phyloP scores from a whole-genome alignment of 129 eudicot species.

The Ambrosia trifida region DNA sequence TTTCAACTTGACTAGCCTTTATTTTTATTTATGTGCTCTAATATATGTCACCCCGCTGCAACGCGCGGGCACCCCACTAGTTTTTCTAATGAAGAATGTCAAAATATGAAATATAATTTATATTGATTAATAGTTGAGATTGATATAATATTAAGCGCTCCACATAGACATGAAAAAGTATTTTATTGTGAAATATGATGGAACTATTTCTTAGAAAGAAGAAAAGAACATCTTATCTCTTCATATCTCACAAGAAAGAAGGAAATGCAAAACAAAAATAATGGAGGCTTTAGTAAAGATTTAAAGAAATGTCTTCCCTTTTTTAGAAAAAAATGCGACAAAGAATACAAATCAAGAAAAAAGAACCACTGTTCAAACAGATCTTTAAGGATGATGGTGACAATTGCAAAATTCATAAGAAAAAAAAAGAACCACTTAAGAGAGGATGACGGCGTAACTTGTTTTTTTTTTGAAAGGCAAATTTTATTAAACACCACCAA shows the following conservation, averaged over 20 bases:
- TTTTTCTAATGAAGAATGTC: too few species aligned
- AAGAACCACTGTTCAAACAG: not conserved
- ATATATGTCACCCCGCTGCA: too few species aligned
- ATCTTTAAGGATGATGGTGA: too few species aligned
- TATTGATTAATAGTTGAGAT: not conserved
- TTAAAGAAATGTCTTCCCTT: not conserved
- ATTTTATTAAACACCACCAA: too few species aligned
- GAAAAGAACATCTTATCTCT: not conserved
- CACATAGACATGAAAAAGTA: not conserved
- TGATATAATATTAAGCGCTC: too few species aligned
- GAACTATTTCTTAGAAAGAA: not conserved
- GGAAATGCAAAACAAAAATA: not conserved
- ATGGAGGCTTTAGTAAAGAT: slow-evolving; percentile 17
- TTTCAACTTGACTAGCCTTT: too few species aligned
- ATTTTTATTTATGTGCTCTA: too few species aligned
- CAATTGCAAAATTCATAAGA: too few species aligned
- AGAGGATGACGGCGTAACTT: too few species aligned
- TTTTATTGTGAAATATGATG: not conserved
- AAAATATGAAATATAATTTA: not conserved
- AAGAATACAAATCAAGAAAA: not conserved
- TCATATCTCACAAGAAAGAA: slow-evolving; percentile 2
- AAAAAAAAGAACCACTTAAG: too few species aligned
- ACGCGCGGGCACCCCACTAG: too few species aligned
- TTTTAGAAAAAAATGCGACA: not conserved
- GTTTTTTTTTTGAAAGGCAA: too few species aligned